These are phyloP conservation scores for Xylaria sp. DNA, from an alignment of 2,329 filamentous ascomycete genomes.

Conservation along the genomic window DNA sequence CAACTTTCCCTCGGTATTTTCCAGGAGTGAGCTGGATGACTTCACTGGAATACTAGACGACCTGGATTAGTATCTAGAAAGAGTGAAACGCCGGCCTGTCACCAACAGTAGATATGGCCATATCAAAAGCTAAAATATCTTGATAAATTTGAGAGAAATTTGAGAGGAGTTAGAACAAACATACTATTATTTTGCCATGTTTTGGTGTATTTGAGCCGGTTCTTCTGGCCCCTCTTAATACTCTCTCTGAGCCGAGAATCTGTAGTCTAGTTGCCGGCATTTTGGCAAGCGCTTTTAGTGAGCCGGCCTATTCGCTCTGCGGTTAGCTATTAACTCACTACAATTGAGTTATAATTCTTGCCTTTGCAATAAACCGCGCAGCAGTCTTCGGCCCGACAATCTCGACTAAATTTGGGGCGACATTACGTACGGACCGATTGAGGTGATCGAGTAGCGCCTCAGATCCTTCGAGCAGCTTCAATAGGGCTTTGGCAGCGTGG, in stretches of 20 bases:
- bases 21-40: neutral
- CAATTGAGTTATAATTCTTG: neutral
- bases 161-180: neutral
- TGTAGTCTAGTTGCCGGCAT: neutral
- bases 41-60: neutral
- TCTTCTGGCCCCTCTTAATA: neutral
- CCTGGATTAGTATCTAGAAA: neutral
- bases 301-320: neutral
- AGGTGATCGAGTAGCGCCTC: neutral
- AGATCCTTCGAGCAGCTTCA: neutral
- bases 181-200: neutral
- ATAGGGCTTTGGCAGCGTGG: neutral
- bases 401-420: constrained; percentile 3
- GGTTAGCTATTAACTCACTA: neutral
- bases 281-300: neutral
- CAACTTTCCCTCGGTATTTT: neutral
- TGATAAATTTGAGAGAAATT: neutral
- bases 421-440: neutral
- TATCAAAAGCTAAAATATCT: neutral
- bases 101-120: neutral
- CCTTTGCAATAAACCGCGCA: constrained; percentile 3
- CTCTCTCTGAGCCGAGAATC: neutral
- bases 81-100: neutral
- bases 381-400: neutral
- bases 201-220: neutral